Evolutionary conservation across 768 basidiomycete genomes (phyloP), one percentile per base, ranked within the genome.

Genomic region (Collybia mongolica): DNA sequence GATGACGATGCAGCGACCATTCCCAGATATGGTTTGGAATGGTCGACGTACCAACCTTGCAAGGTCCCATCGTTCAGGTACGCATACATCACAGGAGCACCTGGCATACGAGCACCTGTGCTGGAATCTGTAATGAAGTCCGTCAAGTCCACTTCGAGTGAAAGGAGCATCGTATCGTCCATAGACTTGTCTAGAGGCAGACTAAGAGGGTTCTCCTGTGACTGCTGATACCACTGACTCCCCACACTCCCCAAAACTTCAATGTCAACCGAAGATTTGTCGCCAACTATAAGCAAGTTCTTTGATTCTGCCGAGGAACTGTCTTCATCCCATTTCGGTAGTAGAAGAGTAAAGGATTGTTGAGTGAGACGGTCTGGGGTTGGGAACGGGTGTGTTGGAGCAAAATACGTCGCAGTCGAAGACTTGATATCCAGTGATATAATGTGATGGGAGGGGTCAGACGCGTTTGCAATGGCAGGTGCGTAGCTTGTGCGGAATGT

Each of bases 31-130:
- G 76, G 69, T 37, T 75, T 77, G 6, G 72, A 69, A 60, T 86
- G 81, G 32, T 88, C 78, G 18, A 87, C 60, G 61, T 83, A 73
- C 88, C 90, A 93, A 3, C 74, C 90, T 42, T 83, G 77, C 19
- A 93, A 48, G 0, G 88, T 88, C 17, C 90, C 90, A 59, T 93
- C 90, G 47, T 83, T 89, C 9, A 88, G 75, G 64, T 88, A 91
- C 2, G 81, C 84, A 62, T 83, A 90, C 65, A 90, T 67, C 48
- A 90, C 72, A 0, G 90, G 90, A 11, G 64, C 65, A 55, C 59
- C 8, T 12, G 32, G 32, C 32, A 6, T 9, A 32, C 14, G 32
- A 32, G 32, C 32, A 32, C 32, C 32, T 14, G 32, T 32, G 11
- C 32, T 32, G 32, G 32, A 14, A 69, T 61, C 37, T 52, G 36